Evolutionary conservation across 2,329 filamentous ascomycete genomes (phyloP).

Genomic region (Paraconiothyrium brasiliense): DNA sequence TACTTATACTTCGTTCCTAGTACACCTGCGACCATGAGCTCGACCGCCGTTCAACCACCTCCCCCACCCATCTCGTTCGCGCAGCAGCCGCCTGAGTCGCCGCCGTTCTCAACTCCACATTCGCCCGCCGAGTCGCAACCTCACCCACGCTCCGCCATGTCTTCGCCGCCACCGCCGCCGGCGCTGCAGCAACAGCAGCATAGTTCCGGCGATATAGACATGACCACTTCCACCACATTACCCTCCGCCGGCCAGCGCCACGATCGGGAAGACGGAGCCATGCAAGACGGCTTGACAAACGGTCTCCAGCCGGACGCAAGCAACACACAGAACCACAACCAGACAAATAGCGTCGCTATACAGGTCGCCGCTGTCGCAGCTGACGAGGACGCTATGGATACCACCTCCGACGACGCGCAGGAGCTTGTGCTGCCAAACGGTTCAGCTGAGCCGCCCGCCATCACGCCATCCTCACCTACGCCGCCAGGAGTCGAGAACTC

Average conservation of each 20-base stretch:
- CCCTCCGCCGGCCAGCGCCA: constrained; percentile 46
- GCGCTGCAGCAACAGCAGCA: constrained; percentile 17
- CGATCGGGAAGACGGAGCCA: constrained; percentile 48
- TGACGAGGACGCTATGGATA: constrained; percentile 53
- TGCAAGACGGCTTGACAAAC: constrained; percentile 41
- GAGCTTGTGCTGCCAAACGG: constrained; percentile 34
- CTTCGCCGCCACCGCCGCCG: constrained; percentile 32
- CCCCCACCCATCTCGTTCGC: constrained; percentile 49
- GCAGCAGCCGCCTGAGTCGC: constrained; percentile 45
- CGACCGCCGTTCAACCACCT: constrained; percentile 49
- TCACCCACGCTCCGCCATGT: constrained; percentile 33
- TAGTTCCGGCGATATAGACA: constrained; percentile 40
- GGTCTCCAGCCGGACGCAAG: constrained; percentile 21
- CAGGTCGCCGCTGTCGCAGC: constrained; percentile 36
- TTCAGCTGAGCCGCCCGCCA: constrained; percentile 25
- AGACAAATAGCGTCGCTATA: constrained; percentile 34
- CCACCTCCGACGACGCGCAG: constrained; percentile 44
- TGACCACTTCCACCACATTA: constrained; percentile 47
- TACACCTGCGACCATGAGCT: constrained; percentile 47
- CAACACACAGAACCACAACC: constrained; percentile 21
- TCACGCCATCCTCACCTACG: constrained; percentile 29
- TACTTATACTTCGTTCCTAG: neutral
- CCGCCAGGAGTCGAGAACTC: constrained; percentile 19
- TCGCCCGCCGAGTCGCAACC: constrained; percentile 42
- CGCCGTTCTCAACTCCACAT: constrained; percentile 44